Base-by-base conservation (phyloP, 2,329 filamentous ascomycete genomes). In the Neurospora sp. region DNA sequence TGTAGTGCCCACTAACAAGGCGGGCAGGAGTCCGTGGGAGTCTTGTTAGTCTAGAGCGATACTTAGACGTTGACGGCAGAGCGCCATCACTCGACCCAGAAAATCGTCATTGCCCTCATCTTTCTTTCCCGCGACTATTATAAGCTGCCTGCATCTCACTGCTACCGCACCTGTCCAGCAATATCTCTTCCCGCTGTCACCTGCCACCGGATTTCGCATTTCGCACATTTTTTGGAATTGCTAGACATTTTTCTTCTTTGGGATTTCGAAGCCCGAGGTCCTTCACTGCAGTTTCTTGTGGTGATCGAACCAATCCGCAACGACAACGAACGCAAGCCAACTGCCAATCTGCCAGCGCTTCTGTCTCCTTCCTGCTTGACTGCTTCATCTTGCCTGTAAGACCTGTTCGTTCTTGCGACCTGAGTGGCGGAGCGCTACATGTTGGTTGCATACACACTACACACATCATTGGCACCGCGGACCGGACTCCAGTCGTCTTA, bases 21-120 rank as follows among this genome's bases (percentile, higher is more conserved):
- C 52, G 52, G 28, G 13, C 23, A 33, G 6, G 15, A 28, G 52
- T 62, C 52, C 52, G 23, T 33, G 13, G 15, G 4, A 62, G 52
- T 62, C 15, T 62, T 62, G 52, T 23, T 23, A 23, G 23, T 3
- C 52, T 62, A 62, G 52, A 62, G 15, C 15, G 52, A n/a, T 62
- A 62, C 52, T 36, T 52, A 1, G 38, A 39, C 38, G 15, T 62
- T 62, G 28, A 62, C 52, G 52, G 28, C 52, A 62, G 52, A 62
- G 15, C 52, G 15, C 52, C 52, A 62, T 62, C 28, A 62, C 52
- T 62, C 52, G 52, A 62, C 52, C 52, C 52, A 62, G 52, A 62
- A 62, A 62, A 62, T 69, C 66, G 68, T 69, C 62, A 69, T 69
- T 69, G 68, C 40, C 43, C 39, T 42, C 42, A 36, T 66, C 46